These are phyloP conservation scores for Biscogniauxia sp. DNA, from an alignment of 2,329 filamentous ascomycete species.

Conservation along the genomic window DNA sequence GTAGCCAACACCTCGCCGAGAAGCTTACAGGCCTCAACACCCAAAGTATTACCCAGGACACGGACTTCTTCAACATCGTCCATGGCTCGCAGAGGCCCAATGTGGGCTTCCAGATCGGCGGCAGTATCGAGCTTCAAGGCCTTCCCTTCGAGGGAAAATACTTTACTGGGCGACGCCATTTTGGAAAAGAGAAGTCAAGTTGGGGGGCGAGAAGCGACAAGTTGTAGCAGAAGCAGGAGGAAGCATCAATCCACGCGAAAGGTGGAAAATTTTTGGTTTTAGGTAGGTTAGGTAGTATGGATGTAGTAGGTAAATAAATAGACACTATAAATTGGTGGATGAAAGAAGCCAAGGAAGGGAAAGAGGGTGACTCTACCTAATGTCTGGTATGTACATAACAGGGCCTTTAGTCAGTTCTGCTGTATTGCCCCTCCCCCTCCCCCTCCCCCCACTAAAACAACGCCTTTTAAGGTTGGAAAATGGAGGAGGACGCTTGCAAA, in stretches of 20 bases:
- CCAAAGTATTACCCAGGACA: constrained; percentile 88
- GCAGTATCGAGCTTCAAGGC: constrained; percentile 89
- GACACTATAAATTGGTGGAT: not conserved
- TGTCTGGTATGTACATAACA: too few species aligned
- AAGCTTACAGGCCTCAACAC: constrained; percentile 80
- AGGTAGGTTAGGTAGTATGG: not conserved
- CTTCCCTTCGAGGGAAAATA: constrained; percentile 90
- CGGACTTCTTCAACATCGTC: constrained; percentile 79
- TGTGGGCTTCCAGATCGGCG: constrained; percentile 80
- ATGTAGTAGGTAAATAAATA: too few species aligned
- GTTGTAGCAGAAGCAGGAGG: not conserved
- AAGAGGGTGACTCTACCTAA: not conserved
- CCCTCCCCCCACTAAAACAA: too few species aligned
- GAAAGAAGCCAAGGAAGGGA: not conserved
- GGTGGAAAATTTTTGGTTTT: not conserved
- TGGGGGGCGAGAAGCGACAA: not conserved
- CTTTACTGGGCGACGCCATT: constrained; percentile 55
- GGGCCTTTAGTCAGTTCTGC: too few species aligned
- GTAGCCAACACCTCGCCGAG: constrained; percentile 80
- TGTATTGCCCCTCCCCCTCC: too few species aligned
- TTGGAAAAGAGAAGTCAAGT: constrained; percentile 15
- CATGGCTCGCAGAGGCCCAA: constrained; percentile 69
- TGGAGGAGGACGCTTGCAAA: too few species aligned
- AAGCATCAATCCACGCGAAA: not conserved
- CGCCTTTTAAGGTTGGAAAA: too few species aligned